Base-by-base conservation (phyloP, 257 asterid species). In the Lavandula angustifolia region DNA sequence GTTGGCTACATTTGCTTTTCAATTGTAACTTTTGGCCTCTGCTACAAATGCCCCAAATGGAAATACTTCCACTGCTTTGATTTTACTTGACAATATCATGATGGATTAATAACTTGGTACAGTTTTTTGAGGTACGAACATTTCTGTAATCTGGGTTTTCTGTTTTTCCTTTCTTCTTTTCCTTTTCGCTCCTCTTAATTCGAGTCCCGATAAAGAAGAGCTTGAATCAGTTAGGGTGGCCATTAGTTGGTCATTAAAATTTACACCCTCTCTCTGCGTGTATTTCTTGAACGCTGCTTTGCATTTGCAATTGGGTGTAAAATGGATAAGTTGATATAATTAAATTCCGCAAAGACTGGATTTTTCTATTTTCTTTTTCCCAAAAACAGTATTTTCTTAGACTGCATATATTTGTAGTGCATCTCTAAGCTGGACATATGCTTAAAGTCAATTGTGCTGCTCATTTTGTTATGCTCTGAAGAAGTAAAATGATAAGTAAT, bases 121-220 rank as follows among this genome's bases (percentile, higher is more conserved):
- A 22, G 16, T 9, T 33, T 7, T 48, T 33, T 5, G 61, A 31
- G 62, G 48, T 17, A 16, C 9, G 6, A 8, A 12, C 22, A 2
- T 3, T 46, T 32, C 33, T 34, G 31, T 11, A 34, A 27, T 40
- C 64, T 67, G 22, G 48, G 54, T 49, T 58, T 33, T 41, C 35
- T n/a, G 32, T 35, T 7, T n/a, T n/a, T n/a, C n/a, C n/a, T n/a
- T n/a, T n/a, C n/a, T n/a, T n/a, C n/a, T n/a, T n/a, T 8, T 8
- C 7, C 17, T 37, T 12, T 40, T 18, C 46, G 7, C 63, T 50
- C 0, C 61, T 50, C 59, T 8, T 47, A 13, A 38, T 60, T 70
- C 13, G 33, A 70, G 11, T 55, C 54, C 47, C 56, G 70, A 66
- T 11, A 33, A 56, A n/a, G 51, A 48, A 35, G 71, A 46, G 66